Evolutionary conservation across 176 grass and related monocot genomes (phyloP).

Genomic region (Thinopyrum elongatum): DNA sequence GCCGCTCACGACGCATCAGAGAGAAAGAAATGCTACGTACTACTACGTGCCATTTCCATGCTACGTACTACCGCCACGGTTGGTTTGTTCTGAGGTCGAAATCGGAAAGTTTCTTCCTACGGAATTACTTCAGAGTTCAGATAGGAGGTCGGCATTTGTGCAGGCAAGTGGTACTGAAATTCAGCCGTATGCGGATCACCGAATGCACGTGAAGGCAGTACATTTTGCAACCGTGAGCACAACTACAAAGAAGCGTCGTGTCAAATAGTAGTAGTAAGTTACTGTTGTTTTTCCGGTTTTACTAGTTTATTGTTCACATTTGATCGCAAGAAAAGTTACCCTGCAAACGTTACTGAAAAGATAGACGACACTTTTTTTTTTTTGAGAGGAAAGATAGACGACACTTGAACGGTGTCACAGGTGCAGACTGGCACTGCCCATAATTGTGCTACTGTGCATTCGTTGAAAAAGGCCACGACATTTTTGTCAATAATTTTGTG

Average conservation of each 20-base stretch:
- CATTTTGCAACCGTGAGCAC: neutral
- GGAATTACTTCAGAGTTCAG: neutral
- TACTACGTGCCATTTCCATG: neutral
- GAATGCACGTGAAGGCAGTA: conserved; percentile 3
- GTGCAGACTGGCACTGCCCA: neutral
- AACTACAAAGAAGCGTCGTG: too few species aligned
- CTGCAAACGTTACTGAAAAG: neutral
- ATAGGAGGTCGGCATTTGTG: neutral
- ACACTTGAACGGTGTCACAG: neutral
- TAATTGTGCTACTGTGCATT: neutral
- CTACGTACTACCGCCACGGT: too few species aligned
- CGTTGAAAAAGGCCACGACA: neutral
- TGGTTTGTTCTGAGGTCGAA: neutral
- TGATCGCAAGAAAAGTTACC: too few species aligned
- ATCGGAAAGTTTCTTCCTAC: neutral
- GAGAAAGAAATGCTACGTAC: neutral
- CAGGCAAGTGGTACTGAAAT: neutral
- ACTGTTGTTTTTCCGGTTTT: too few species aligned
- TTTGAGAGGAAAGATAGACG: conserved; percentile 1
- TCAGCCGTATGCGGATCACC: neutral
- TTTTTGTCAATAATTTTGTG: neutral
- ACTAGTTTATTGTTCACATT: too few species aligned
- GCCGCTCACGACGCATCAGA: neutral
- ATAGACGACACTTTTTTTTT: neutral
- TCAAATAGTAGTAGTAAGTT: too few species aligned